Conservation (phyloP, 192 early-diverging fungal genomes). For the Lunasporangiospora selenospora region DNA sequence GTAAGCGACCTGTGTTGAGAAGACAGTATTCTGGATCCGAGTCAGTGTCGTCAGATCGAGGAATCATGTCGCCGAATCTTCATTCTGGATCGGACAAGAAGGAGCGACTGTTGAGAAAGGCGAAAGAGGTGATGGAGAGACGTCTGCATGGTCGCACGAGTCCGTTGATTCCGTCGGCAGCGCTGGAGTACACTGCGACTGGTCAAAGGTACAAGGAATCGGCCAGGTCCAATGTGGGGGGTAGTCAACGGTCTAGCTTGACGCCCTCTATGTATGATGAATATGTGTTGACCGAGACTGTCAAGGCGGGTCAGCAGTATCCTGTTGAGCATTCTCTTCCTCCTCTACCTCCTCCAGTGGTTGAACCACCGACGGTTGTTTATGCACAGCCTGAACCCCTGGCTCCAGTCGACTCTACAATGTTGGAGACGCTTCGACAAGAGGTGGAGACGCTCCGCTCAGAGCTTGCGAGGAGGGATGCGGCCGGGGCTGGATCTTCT, state of each 20-base stretch:
- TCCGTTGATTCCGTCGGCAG: neutral
- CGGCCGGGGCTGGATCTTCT: too few relatives aligned
- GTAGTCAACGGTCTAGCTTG: too few relatives aligned
- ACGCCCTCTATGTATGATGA: too few relatives aligned
- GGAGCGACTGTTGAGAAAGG: conserved; percentile 14
- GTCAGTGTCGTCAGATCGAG: neutral
- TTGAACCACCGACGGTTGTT: neutral
- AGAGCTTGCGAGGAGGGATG: too few relatives aligned
- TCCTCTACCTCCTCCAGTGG: neutral
- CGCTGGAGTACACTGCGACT: neutral
- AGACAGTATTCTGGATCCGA: conserved; percentile 8
- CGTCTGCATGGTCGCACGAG: conserved; percentile 5
- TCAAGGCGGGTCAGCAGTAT: neutral
- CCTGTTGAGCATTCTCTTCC: neutral
- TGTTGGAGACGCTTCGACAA: too few relatives aligned
- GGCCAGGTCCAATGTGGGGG: too few relatives aligned
- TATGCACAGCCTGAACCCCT: neutral
- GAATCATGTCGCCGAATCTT: neutral
- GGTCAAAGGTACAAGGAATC: neutral
- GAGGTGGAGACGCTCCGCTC: too few relatives aligned
- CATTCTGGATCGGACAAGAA: conserved; percentile 6
- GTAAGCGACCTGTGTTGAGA: neutral
- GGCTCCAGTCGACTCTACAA: too few relatives aligned
- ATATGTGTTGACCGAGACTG: neutral
- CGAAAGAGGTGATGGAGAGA: conserved; percentile 18